Percentiles rank a stretch among this genome's conserved stretches.
Conservation (phyloP, 352 stramenopile species). For the Phytopythium aichiense region DNA sequence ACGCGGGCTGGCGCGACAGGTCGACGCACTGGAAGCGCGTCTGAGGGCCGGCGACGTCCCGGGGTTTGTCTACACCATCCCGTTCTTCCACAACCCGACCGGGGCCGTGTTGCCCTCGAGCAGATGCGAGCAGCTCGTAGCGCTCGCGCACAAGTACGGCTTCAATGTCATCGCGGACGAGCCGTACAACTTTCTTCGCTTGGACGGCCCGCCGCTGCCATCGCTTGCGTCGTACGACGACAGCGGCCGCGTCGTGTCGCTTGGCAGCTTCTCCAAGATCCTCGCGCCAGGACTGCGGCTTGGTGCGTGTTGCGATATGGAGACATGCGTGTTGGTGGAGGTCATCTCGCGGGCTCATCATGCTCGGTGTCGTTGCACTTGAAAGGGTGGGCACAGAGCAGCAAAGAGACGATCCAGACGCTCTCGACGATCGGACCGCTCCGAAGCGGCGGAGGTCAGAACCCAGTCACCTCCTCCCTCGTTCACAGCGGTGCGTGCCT, state of each 20-base stretch:
- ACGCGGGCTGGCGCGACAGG: constrained; percentile 13
- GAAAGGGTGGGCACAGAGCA: constrained; percentile 63
- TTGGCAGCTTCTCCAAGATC: constrained; percentile 96
- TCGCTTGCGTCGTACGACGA: constrained; percentile 67
- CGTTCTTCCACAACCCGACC: constrained; percentile 93
- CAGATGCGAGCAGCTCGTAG: constrained; percentile 67
- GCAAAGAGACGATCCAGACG: constrained; percentile 43
- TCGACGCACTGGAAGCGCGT: constrained; percentile 67
- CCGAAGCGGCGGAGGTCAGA: constrained; percentile 87
- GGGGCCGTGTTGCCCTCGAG: constrained; percentile 65
- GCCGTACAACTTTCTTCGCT: constrained; percentile 92
- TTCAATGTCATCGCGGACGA: constrained; percentile 92
- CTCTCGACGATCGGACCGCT: constrained; percentile 76
- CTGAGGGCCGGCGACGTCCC: constrained; percentile 58
- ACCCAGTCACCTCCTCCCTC: constrained; percentile 84
- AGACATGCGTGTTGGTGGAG: not conserved
- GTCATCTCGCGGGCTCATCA: no score
- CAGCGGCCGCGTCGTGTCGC: constrained; percentile 65
- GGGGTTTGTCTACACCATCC: constrained; percentile 91
- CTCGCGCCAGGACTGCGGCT: constrained; percentile 87
- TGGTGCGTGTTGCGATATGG: constrained; percentile 33
- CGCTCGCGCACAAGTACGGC: constrained; percentile 73
- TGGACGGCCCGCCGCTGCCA: constrained; percentile 41
- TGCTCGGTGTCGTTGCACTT: not conserved
- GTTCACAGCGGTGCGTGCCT: constrained; percentile 60